Percentiles rank a stretch among this genome's conserved stretches.
phyloP scores from a whole-genome alignment of 345 rosid species.

The Hypericum androsaemum region DNA sequence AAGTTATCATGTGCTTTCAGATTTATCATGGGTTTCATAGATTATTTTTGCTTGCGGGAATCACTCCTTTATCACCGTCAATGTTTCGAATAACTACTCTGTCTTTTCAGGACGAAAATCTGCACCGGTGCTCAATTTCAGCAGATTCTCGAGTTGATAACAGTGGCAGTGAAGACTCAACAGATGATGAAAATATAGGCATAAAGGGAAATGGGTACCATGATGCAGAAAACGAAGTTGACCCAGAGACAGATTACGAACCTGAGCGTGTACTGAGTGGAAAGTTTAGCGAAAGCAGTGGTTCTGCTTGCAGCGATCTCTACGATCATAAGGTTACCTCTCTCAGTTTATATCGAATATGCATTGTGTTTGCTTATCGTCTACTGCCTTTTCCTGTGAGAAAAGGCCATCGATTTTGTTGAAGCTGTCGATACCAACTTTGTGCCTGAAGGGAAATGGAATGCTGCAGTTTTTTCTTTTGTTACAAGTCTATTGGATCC shows the following conservation, averaged over 20 bases:
- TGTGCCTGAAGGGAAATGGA: too few species aligned
- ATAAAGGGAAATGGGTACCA: slow-evolving; percentile 63
- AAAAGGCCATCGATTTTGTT: not conserved
- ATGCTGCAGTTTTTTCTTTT: too few species aligned
- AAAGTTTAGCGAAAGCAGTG: slow-evolving; percentile 87
- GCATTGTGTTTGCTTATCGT: not conserved
- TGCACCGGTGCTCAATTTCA: slow-evolving; percentile 87
- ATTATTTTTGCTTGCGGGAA: too few species aligned
- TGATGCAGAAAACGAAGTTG: slow-evolving; percentile 86
- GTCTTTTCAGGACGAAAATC: slow-evolving; percentile 77
- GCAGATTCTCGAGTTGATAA: slow-evolving; percentile 82
- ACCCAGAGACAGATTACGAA: slow-evolving; percentile 72
- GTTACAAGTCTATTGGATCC: too few species aligned
- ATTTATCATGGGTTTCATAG: too few species aligned
- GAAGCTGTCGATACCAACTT: too few species aligned
- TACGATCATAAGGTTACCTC: slow-evolving; percentile 72
- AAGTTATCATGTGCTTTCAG: too few species aligned
- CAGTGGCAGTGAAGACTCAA: slow-evolving; percentile 85
- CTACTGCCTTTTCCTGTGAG: not conserved
- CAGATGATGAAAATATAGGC: slow-evolving; percentile 76
- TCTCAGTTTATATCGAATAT: not conserved
- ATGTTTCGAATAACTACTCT: not conserved
- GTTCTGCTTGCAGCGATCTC: slow-evolving; percentile 72
- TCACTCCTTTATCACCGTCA: too few species aligned
- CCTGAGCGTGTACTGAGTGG: slow-evolving; percentile 69